These are phyloP conservation scores for Pleurotus salmoneostramineus DNA, from an alignment of 768 basidiomycete genomes.

Conservation along the genomic window DNA sequence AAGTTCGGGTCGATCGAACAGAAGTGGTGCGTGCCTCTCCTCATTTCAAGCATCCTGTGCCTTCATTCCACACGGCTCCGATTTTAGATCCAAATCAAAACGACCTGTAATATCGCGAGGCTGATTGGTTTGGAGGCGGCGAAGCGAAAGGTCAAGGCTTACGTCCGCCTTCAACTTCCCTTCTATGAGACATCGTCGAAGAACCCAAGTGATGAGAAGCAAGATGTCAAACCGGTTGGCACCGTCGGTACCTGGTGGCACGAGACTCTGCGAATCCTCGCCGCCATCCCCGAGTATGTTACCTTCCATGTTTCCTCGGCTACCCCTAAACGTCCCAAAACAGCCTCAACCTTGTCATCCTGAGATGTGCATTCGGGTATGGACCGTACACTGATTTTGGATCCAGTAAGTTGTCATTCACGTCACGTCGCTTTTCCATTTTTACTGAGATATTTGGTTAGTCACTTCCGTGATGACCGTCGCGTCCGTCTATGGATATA, in stretches of 20 bases:
- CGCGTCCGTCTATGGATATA: conserved; percentile 75
- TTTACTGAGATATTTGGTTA: conserved; percentile 20
- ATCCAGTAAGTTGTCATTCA: conserved; percentile 41
- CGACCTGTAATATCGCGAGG: conserved; percentile 67
- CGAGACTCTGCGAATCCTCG: conserved; percentile 72
- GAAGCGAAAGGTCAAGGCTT: conserved; percentile 74
- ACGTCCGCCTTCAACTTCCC: conserved; percentile 72
- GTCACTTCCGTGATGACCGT: conserved; percentile 72
- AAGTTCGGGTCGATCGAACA: conserved; percentile 68
- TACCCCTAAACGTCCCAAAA: conserved; percentile 10
- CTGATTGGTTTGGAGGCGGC: conserved; percentile 75
- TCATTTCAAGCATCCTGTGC: conserved; percentile 9
- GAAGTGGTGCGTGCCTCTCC: conserved; percentile 52
- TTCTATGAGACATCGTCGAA: conserved; percentile 77
- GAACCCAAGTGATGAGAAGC: conserved; percentile 63
- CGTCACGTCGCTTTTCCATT: conserved; percentile 5
- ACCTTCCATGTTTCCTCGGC: conserved; percentile 7
- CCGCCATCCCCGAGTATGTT: conserved; percentile 68
- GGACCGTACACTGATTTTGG: conserved; percentile 79
- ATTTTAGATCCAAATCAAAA: conserved; percentile 69
- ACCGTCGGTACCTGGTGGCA: conserved; percentile 86
- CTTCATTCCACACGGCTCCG: conserved; percentile 5
- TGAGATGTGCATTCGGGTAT: conserved; percentile 73
- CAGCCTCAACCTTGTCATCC: conserved; percentile 77
- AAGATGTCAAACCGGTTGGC: conserved; percentile 67